Evolutionary conservation across 441 rosid genomes (phyloP).

Genomic region (Cnidoscolus chayamansa): DNA sequence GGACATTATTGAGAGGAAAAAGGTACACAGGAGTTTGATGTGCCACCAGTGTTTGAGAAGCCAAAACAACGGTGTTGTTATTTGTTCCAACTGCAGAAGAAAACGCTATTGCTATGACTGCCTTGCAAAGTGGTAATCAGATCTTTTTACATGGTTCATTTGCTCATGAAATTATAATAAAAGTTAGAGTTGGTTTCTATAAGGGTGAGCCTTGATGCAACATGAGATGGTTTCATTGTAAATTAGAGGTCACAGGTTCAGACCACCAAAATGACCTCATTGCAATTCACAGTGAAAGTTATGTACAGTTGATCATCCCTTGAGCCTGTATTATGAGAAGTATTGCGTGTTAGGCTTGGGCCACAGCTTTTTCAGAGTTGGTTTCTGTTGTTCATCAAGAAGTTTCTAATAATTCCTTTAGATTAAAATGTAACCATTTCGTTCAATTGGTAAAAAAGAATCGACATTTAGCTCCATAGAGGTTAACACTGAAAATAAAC

Average conservation of each 20-base stretch:
- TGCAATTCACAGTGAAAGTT: background rate
- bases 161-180: background rate
- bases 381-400: constrained; percentile 2
- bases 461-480: background rate
- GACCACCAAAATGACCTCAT: background rate
- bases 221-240: background rate
- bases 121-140: constrained; percentile 47
- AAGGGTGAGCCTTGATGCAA: background rate
- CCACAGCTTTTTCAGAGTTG: background rate
- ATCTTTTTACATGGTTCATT: constrained; percentile 18
- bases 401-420: background rate
- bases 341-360: background rate
- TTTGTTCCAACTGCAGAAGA: constrained; percentile 45
- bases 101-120: constrained; percentile 66
- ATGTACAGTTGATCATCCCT: background rate
- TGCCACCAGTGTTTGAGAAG: constrained; percentile 75
- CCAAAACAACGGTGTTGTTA: constrained; percentile 50
- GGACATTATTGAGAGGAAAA: constrained; percentile 26
- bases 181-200: constrained; percentile 3
- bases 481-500: constrained; percentile 3
- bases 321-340: constrained; percentile 3
- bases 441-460: background rate
- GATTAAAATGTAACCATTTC: background rate
- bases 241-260: background rate
- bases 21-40: constrained; percentile 32